Percentiles rank a stretch among this genome's conserved stretches.
These are phyloP conservation scores for Sclerotinia subarctica DNA, from an alignment of 2,329 filamentous ascomycete genomes.

Conservation along the genomic window DNA sequence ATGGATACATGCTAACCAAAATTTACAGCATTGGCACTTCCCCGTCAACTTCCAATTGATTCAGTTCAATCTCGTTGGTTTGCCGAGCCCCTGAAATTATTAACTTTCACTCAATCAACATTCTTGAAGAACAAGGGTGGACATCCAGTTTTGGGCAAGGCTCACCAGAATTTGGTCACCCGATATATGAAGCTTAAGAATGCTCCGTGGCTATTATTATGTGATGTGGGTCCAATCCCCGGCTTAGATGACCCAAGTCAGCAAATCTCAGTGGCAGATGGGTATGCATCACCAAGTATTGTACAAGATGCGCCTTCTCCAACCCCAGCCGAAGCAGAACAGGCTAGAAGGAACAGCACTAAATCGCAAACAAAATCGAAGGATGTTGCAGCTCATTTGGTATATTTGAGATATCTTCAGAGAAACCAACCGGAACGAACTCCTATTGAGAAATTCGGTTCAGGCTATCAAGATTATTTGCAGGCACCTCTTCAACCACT, in stretches of 20 bases:
- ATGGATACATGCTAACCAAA: constrained; percentile 26
- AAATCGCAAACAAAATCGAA: constrained; percentile 47
- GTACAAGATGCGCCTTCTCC: constrained; percentile 39
- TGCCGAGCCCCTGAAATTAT: constrained; percentile 62
- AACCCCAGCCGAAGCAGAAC: constrained; percentile 71
- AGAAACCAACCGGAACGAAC: constrained; percentile 68
- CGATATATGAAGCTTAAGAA: constrained; percentile 63
- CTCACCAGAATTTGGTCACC: constrained; percentile 60
- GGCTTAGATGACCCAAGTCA: constrained; percentile 38
- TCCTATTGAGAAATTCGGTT: constrained; percentile 65
- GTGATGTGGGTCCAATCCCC: constrained; percentile 54
- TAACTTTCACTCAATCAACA: constrained; percentile 51
- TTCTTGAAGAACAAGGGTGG: constrained; percentile 61
- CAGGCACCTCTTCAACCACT: constrained; percentile 93
- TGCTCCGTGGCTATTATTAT: constrained; percentile 61
- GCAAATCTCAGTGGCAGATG: constrained; percentile 32
- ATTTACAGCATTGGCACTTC: constrained; percentile 49
- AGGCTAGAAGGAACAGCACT: constrained; percentile 39
- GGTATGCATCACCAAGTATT: constrained; percentile 43
- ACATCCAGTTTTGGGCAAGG: constrained; percentile 57
- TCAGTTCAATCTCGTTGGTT: constrained; percentile 66
- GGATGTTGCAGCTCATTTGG: constrained; percentile 63
- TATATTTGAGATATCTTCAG: constrained; percentile 82
- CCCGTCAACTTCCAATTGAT: constrained; percentile 55
- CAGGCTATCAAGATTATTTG: constrained; percentile 86